Evolutionary conservation across 805 yeast species (phyloP), one percentile per base, ranked within the genome.

Genomic region (Yarrowia hollandica): DNA sequence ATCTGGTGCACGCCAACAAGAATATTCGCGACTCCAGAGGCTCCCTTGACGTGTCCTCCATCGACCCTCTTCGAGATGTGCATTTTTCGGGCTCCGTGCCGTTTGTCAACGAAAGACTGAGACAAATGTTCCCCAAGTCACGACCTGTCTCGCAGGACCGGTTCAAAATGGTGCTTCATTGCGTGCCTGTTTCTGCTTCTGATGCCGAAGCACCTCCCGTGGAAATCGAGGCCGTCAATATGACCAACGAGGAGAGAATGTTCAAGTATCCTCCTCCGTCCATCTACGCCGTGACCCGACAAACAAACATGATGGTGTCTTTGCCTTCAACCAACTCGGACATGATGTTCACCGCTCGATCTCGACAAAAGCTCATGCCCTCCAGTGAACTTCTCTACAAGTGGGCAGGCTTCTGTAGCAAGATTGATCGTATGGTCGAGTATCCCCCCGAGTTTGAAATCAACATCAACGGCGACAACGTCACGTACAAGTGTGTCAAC

Each of bases 61-160:
- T 31, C 7, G 39, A 33, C 5, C 55, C 30, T 1, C 8, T 44
- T 18, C 16, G 5, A n/a, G 55, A 22, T n/a, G 15, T 33, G 2
- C 55, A 48, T 8, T 48, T 48, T 12, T 33, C 55, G 4, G 55
- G 55, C 11, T 48, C 55, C 3, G 12, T 48, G 8, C 55, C 55
- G 12, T 33, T 30, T 10, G 12, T 48, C 15, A 48, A 48, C 16
- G 55, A 48, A 12, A 48, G 33, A 10, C 55, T 48, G 21, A n/a
- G 22, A 8, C 5, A 21, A 11, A 21, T 33, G 31, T 48, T 33
- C 14, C 55, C 55, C 28, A 44, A 30, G 9, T 5, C 54, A 1
- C 21, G 23, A 15, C 35, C 25, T 4, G 16, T 8, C 4, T 22
- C 52, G 6, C 52, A 44, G 21, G 54, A 44, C n/a, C 22, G 54